phyloP scores from a whole-genome alignment of 148 eudicot species.

The Amaranthus hypochondriacus region DNA sequence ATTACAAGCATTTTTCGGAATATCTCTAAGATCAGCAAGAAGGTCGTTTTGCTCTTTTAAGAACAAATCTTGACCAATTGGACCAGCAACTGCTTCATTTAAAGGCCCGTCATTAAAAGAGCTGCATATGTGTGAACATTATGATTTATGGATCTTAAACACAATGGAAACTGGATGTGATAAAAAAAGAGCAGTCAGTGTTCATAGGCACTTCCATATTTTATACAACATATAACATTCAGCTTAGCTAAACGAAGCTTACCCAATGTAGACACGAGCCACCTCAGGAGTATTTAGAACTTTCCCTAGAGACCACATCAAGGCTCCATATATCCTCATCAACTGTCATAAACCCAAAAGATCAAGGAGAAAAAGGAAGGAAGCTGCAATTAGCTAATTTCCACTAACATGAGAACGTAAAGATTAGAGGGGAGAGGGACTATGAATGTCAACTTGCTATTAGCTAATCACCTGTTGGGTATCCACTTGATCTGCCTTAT shows the following conservation, averaged over 20 bases:
- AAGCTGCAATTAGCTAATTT: background rate
- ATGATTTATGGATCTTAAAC: background rate
- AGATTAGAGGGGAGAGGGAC: background rate
- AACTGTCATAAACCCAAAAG: slow-evolving; percentile 34
- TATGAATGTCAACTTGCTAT: background rate
- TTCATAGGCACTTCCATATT: background rate
- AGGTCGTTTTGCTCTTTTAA: slow-evolving; percentile 82
- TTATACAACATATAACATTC: background rate
- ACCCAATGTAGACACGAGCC: slow-evolving; percentile 88
- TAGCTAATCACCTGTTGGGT: slow-evolving; percentile 65
- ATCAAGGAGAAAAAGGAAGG: background rate
- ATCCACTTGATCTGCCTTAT: slow-evolving; percentile 93
- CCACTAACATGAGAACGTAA: background rate
- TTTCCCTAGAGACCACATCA: slow-evolving; percentile 97
- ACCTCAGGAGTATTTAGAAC: slow-evolving; percentile 89
- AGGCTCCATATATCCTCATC: slow-evolving; percentile 91
- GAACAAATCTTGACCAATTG: slow-evolving; percentile 76
- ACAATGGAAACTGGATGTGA: background rate
- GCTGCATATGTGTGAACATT: slow-evolving; percentile 31
- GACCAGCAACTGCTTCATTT: slow-evolving; percentile 53
- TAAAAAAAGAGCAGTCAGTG: background rate
- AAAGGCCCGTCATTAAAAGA: slow-evolving; percentile 78
- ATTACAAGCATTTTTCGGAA: slow-evolving; percentile 90
- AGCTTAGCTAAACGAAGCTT: slow-evolving; percentile 21
- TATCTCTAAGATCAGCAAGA: slow-evolving; percentile 71